Evolutionary conservation across 208 protist species (phyloP).

Genomic region (Tritrichomonas musculus): DNA sequence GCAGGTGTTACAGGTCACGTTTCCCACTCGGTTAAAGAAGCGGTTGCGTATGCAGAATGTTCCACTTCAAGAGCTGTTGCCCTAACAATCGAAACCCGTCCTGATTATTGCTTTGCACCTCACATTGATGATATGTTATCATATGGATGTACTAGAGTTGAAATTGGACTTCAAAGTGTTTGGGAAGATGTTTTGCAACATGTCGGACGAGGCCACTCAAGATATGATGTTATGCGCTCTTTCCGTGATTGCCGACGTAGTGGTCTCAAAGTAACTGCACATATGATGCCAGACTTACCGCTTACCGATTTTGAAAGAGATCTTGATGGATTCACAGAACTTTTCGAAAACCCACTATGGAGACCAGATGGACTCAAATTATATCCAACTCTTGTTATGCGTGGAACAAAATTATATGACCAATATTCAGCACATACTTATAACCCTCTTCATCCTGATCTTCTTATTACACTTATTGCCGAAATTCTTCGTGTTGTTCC

Average conservation of each 20-base stretch:
- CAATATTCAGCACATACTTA: conserved; percentile 72
- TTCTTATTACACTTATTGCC: conserved; percentile 76
- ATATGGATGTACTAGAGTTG: conserved; percentile 88
- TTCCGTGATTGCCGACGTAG: conserved; percentile 86
- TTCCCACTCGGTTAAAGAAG: conserved; percentile 36
- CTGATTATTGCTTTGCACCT: conserved; percentile 84
- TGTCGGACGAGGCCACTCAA: conserved; percentile 81
- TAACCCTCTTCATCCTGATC: conserved; percentile 41
- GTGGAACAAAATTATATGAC: conserved; percentile 88
- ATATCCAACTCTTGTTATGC: conserved; percentile 97
- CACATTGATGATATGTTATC: conserved; percentile 70
- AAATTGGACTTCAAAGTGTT: conserved; percentile 95
- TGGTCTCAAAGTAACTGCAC: conserved; percentile 95
- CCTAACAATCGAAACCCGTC: conserved; percentile 96
- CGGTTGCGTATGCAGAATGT: conserved; percentile 36
- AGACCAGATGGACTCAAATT: conserved; percentile 93
- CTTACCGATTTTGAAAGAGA: conserved; percentile 66
- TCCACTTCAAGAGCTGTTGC: conserved; percentile 61
- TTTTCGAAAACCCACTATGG: conserved; percentile 81
- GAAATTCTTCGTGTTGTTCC: conserved; percentile 80
- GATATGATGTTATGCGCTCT: conserved; percentile 68
- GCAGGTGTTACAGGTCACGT: conserved; percentile 67
- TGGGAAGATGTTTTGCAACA: conserved; percentile 82
- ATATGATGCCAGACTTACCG: conserved; percentile 98
- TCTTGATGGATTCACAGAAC: conserved; percentile 60